These are phyloP conservation scores for Ogataea zsoltii DNA, from an alignment of 805 yeast genomes.

Conservation along the genomic window DNA sequence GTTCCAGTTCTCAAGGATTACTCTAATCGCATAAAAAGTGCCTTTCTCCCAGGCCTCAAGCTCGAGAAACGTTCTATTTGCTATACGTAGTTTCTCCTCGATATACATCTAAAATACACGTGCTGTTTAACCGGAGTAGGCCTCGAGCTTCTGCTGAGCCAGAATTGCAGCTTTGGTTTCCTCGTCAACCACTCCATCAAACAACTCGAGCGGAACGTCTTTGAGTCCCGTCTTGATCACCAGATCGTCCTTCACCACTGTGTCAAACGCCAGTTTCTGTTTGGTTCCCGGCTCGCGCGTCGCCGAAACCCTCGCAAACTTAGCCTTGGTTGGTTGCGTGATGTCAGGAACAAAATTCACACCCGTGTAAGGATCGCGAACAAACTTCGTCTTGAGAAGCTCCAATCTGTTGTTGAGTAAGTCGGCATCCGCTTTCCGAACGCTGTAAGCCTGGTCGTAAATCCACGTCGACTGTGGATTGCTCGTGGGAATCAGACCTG, in stretches of 20 bases:
- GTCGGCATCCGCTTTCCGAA: conserved; percentile 67
- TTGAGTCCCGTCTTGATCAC: conserved; percentile 63
- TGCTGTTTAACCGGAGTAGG: neutral
- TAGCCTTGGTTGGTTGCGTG: conserved; percentile 67
- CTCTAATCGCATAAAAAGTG: too few species aligned
- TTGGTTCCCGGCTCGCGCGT: conserved; percentile 22
- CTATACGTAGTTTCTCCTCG: too few species aligned
- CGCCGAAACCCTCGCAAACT: conserved; percentile 31
- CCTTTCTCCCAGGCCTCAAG: too few species aligned
- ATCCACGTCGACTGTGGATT: conserved; percentile 69
- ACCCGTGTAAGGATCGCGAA: conserved; percentile 85
- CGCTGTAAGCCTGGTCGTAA: conserved; percentile 77
- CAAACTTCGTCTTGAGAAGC: conserved; percentile 51
- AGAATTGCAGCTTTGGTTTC: conserved; percentile 60
- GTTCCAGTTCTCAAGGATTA: too few species aligned
- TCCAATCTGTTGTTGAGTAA: conserved; percentile 58
- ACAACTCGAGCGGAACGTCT: conserved; percentile 57
- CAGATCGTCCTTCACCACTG: conserved; percentile 40
- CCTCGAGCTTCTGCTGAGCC: conserved; percentile 58
- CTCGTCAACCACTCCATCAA: conserved; percentile 57
- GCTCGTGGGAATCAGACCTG: conserved; percentile 34
- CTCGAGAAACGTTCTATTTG: too few species aligned
- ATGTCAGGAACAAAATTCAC: conserved; percentile 66
- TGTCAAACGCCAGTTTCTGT: conserved; percentile 46
- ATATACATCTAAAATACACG: neutral